Percentiles rank a stretch among this genome's conserved stretches.
These are phyloP conservation scores for Chenopodium album DNA, from an alignment of 148 eudicot species.

Conservation along the genomic window DNA sequence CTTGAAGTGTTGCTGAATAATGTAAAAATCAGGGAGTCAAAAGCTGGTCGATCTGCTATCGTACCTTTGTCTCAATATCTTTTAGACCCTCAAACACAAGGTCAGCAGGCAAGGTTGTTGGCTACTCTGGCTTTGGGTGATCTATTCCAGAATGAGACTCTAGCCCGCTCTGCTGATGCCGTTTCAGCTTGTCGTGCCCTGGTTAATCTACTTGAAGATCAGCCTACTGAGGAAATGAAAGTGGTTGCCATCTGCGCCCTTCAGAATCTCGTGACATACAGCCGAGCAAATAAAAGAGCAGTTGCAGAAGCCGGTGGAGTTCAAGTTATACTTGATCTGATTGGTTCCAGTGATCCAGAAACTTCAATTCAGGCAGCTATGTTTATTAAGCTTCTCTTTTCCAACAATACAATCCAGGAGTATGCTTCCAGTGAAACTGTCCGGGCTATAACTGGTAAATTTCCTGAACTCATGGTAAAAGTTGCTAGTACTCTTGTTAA, in stretches of 20 bases:
- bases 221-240: conserved; percentile 98
- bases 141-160: conserved; percentile 90
- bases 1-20: conserved; percentile 87
- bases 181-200: conserved; percentile 94
- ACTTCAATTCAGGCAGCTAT: conserved; percentile 94
- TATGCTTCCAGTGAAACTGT: conserved; percentile 99
- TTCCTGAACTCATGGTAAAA: conserved; percentile 12
- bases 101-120: conserved; percentile 86
- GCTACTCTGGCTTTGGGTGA: conserved; percentile 96
- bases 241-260: conserved; percentile 95
- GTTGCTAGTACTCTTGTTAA: neutral
- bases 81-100: conserved; percentile 97
- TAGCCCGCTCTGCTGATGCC: conserved; percentile 88
- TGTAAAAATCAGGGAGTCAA: conserved; percentile 88
- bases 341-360: conserved; percentile 90
- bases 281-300: conserved; percentile 94
- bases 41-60: conserved; percentile 76
- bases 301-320: conserved; percentile 99
- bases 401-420: conserved; percentile 95
- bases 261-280: conserved; percentile 92
- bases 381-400: conserved; percentile 87
- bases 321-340: conserved; percentile 87
- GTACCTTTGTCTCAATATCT: conserved; percentile 93
- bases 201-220: conserved; percentile 93
- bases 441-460: conserved; percentile 90